Evolutionary conservation across 1,284 basidiomycete genomes (phyloP).

Genomic region (Agaricales sp.): DNA sequence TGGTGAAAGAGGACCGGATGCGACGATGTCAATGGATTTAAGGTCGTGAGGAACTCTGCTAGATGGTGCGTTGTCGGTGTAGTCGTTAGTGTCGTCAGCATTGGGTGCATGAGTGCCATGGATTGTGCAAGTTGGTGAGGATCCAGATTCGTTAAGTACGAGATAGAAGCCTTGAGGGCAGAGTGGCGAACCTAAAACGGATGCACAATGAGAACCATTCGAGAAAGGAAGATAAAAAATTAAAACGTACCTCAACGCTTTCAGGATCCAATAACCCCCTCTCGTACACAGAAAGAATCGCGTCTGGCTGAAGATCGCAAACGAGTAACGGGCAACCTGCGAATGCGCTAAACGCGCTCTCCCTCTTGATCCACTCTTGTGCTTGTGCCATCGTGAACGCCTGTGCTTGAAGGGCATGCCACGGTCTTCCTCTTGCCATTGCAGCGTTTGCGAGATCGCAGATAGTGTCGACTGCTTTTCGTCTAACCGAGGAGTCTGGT

Average conservation of each 20-base stretch:
- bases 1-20: constrained; percentile 59
- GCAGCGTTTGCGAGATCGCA: constrained; percentile 64
- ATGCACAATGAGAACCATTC: background rate
- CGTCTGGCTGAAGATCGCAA: constrained; percentile 60
- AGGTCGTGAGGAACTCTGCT: constrained; percentile 52
- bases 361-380: constrained; percentile 21
- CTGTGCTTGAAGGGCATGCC: constrained; percentile 67
- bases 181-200: constrained; percentile 41
- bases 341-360: constrained; percentile 56
- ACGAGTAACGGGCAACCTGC: constrained; percentile 60
- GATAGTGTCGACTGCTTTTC: constrained; percentile 63
- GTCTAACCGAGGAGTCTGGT: constrained; percentile 41
- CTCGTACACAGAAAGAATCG: constrained; percentile 50
- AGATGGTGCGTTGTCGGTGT: constrained; percentile 25
- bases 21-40: constrained; percentile 62
- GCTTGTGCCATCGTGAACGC: constrained; percentile 48
- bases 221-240: background rate
- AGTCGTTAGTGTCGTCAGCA: constrained; percentile 47
- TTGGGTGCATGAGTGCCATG: constrained; percentile 46
- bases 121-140: constrained; percentile 44
- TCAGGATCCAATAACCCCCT: constrained; percentile 47
- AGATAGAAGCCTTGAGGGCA: constrained; percentile 49
- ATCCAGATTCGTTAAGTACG: constrained; percentile 51
- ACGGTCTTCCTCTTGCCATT: constrained; percentile 63
- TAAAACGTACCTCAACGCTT: background rate